phyloP scores from a whole-genome alignment of 495 filamentous ascomycete species.

The Tuber aestivum region DNA sequence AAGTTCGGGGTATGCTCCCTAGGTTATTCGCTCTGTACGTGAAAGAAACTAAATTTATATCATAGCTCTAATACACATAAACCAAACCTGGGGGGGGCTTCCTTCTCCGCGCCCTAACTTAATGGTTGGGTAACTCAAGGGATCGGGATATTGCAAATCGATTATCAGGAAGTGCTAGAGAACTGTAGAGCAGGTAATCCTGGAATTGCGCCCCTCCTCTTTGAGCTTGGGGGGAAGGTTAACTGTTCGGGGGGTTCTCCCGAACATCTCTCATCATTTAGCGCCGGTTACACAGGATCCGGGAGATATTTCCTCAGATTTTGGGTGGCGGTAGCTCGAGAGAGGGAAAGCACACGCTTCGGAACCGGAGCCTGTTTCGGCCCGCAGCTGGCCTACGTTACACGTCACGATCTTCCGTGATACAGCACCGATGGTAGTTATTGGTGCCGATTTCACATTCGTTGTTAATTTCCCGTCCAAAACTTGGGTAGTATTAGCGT shows the following conservation, averaged over 20 bases:
- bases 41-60: too few species aligned
- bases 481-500: neutral
- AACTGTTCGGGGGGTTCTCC: neutral
- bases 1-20: too few species aligned
- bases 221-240: neutral
- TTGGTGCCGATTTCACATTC: neutral
- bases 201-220: neutral
- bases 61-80: too few species aligned
- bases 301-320: neutral
- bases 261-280: neutral
- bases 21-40: too few species aligned
- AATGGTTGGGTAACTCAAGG: too few species aligned
- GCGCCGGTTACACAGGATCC: neutral
- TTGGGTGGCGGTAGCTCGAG: too few species aligned
- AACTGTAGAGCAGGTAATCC: neutral
- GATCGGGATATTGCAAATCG: neutral
- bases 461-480: neutral
- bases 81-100: too few species aligned
- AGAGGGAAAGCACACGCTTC: neutral
- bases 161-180: neutral
- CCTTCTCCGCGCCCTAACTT: too few species aligned
- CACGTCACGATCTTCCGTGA: neutral
- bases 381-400: neutral
- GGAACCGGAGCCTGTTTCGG: neutral
- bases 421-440: neutral